Percentiles rank a stretch among this genome's conserved stretches.
Conservation (phyloP, 1,139 yeast species). For the Candida sanyaensis region DNA sequence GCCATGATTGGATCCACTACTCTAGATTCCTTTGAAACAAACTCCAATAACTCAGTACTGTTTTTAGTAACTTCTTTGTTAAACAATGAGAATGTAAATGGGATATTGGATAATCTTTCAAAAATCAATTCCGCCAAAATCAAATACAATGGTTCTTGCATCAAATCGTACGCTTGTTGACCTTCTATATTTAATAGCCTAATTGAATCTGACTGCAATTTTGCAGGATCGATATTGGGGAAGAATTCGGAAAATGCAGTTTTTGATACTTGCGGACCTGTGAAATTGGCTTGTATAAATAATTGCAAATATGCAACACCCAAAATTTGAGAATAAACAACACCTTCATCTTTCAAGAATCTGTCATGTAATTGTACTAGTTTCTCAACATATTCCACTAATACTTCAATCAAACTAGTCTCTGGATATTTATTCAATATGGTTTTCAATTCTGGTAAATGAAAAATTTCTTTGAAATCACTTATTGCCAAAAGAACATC, state of each 20-base stretch:
- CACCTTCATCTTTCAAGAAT: slow-evolving; percentile 14
- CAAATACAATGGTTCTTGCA: slow-evolving; percentile 55
- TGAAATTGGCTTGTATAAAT: slow-evolving; percentile 75
- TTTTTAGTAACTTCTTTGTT: slow-evolving; percentile 16
- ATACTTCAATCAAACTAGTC: slow-evolving; percentile 19
- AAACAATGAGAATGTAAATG: slow-evolving; percentile 28
- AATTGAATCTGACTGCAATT: slow-evolving; percentile 35
- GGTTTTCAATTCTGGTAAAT: slow-evolving; percentile 12
- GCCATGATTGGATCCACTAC: slow-evolving; percentile 37
- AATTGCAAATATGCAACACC: slow-evolving; percentile 66
- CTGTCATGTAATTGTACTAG: slow-evolving; percentile 14
- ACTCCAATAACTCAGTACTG: slow-evolving; percentile 20
- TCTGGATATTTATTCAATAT: slow-evolving; percentile 23
- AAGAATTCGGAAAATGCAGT: slow-evolving; percentile 36
- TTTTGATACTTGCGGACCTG: slow-evolving; percentile 71
- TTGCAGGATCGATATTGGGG: slow-evolving; percentile 26
- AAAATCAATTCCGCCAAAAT: slow-evolving; percentile 50
- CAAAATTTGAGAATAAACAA: slow-evolving; percentile 31
- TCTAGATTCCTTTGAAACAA: slow-evolving; percentile 23
- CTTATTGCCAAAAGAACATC: slow-evolving; percentile 10
- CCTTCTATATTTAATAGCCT: slow-evolving; percentile 56
- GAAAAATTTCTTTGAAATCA: slow-evolving; percentile 13
- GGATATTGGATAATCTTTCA: slow-evolving; percentile 46
- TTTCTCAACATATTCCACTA: slow-evolving; percentile 21
- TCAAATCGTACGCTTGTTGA: slow-evolving; percentile 61